phyloP scores from a whole-genome alignment of 805 yeast species.

The Saturnispora silvae region DNA sequence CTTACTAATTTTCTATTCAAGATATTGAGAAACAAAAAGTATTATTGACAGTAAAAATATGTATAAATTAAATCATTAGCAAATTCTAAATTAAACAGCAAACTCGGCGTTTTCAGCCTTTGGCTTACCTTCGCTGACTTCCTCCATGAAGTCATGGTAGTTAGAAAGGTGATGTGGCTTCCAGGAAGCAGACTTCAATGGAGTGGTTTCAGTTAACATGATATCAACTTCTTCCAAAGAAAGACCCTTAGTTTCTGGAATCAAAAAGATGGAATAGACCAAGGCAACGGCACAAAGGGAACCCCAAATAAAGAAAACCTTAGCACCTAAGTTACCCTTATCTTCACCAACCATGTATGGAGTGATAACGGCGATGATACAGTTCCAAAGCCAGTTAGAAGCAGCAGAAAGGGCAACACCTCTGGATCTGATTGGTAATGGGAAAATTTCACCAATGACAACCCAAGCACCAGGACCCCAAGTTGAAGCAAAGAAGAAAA shows the following conservation, averaged over 20 bases:
- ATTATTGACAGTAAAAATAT: no score
- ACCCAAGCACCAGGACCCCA: constrained; percentile 85
- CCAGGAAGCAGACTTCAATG: constrained; percentile 27
- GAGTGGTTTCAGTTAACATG: constrained; percentile 27
- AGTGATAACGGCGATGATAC: constrained; percentile 66
- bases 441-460: constrained; percentile 49
- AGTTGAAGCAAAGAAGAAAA: constrained; percentile 68
- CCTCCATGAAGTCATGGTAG: constrained; percentile 18
- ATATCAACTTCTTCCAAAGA: constrained; percentile 71
- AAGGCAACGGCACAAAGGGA: constrained; percentile 30
- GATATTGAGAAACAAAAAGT: no score
- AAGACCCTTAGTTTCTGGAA: constrained; percentile 74
- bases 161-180: constrained; percentile 20
- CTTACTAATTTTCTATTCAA: no score
- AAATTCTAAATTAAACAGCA: neutral
- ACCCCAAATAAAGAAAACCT: constrained; percentile 72
- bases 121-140: constrained; percentile 2
- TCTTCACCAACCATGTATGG: constrained; percentile 63
- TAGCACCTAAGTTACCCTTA: constrained; percentile 48
- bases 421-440: constrained; percentile 64
- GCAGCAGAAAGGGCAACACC: constrained; percentile 64
- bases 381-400: constrained; percentile 73
- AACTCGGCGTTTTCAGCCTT: neutral
- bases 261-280: constrained; percentile 61
- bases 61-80: neutral